Base-by-base conservation (phyloP, 306 rosid species). In the Chamaecrista fasciculata region DNA sequence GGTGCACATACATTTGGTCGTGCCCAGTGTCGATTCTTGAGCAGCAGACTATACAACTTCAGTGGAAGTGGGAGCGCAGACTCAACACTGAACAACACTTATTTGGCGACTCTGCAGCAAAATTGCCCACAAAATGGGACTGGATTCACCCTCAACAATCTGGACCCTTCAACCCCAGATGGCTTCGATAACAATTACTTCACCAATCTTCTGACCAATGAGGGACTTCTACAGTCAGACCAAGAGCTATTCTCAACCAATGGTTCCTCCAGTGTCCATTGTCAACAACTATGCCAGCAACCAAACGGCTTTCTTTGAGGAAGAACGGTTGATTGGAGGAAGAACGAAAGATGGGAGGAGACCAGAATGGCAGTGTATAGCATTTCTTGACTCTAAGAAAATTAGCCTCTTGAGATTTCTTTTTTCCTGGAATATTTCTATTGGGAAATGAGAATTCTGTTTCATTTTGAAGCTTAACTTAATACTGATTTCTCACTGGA, bases 1-100 rank as follows among this genome's bases (percentile, higher is more conserved):
- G 95, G 92, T 39, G 96, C 96, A 0, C 97, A 91, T 46, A 88
- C 87, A 0, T 83, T 91, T 60, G 97, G 97, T 0, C 82, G 87
- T 2, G 80, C 93, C 28, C 95, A 85, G 2, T 88, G 97, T 26
- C 46, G 24, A 20, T 29, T 53, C 21, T 91, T 91, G 75, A 50
- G 53, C 18, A 66, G 58, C 29, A 77, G 97, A 37, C 66, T 91
- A 0, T 84, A 50, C 81, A 76, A 88, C 65, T 91, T 88, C 68
- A 82, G 3, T 10, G 69, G 68, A 36, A 79, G 71, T 0, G 82
- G 83, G 11, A 79, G 37, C 24, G 87, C 92, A 0, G 97, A 88
- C 25, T 89, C 97, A 5, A 83, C 86, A 0, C 60, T 91, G 39
- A 81, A 75, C 82, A 1, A 91, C 1, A 65, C 87, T 9, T 86